phyloP scores from a whole-genome alignment of 352 stramenopile species.

The Stephanocyclus meneghinianus region DNA sequence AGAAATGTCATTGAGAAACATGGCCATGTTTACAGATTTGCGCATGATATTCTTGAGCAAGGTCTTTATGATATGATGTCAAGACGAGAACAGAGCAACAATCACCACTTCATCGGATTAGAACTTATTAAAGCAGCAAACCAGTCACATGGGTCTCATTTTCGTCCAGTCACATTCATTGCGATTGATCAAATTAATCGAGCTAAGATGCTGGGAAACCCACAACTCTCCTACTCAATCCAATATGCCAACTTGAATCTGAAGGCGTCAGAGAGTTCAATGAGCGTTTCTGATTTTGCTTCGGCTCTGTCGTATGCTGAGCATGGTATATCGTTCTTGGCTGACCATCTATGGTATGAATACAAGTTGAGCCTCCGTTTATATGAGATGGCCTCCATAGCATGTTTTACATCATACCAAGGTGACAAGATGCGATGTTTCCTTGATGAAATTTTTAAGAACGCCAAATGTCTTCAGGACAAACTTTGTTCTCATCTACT shows the following conservation, averaged over 20 bases:
- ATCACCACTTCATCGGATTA: conserved; percentile 3
- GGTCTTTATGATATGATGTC: conserved; percentile 15
- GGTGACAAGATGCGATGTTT: too few relatives aligned
- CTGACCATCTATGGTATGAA: background rate
- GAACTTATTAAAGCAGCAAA: conserved; percentile 4
- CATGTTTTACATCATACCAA: background rate
- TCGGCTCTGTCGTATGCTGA: background rate
- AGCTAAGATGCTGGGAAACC: background rate
- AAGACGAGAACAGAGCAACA: background rate
- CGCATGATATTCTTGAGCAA: conserved; percentile 12
- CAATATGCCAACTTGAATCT: background rate
- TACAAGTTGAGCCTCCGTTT: background rate
- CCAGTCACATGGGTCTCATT: background rate
- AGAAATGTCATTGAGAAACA: conserved; percentile 14
- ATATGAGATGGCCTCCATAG: background rate
- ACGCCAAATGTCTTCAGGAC: too few relatives aligned
- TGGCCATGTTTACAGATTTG: background rate
- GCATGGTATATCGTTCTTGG: background rate
- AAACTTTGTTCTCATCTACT: too few relatives aligned
- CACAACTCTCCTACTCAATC: background rate
- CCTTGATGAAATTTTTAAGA: too few relatives aligned
- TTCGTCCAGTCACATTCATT: background rate
- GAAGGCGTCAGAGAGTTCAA: background rate
- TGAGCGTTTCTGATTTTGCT: background rate
- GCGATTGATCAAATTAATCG: conserved; percentile 26